Percentiles rank a stretch among this genome's conserved stretches.
These are phyloP conservation scores for Lepiota venenata DNA, from an alignment of 768 basidiomycete genomes.

Conservation along the genomic window DNA sequence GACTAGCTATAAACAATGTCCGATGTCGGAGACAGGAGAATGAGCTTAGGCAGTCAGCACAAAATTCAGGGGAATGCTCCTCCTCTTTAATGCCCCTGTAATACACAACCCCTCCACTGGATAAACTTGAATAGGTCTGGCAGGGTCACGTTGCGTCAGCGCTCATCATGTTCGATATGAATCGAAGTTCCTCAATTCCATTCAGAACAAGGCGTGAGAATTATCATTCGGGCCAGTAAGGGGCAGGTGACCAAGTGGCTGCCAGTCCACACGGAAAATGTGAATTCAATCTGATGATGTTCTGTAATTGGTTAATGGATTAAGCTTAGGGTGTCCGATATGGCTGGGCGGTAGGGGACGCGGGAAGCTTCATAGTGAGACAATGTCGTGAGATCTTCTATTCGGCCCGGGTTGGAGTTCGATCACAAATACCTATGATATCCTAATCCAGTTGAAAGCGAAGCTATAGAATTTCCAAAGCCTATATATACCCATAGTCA, in stretches of 20 bases:
- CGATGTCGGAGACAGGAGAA: not conserved
- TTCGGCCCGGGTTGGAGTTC: too few relatives aligned
- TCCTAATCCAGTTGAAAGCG: too few relatives aligned
- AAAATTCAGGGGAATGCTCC: not conserved
- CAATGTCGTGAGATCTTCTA: too few relatives aligned
- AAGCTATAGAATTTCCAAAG: too few relatives aligned
- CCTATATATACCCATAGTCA: too few relatives aligned
- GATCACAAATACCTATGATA: too few relatives aligned
- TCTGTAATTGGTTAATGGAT: too few relatives aligned
- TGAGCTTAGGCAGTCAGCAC: not conserved
- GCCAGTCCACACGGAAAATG: too few relatives aligned
- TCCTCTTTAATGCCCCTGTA: conserved; percentile 1
- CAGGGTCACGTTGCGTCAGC: not conserved
- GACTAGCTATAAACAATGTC: not conserved
- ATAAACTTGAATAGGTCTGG: not conserved
- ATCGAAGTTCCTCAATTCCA: not conserved
- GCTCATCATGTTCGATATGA: not conserved
- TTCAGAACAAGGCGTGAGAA: not conserved
- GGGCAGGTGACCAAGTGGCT: not conserved
- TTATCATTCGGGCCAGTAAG: not conserved
- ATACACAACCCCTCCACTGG: not conserved
- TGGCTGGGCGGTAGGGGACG: too few relatives aligned
- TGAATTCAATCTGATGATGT: too few relatives aligned
- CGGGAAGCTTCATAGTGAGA: too few relatives aligned
- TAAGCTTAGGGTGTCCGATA: too few relatives aligned